These are phyloP conservation scores for Alternaria conjuncta DNA, from an alignment of 2,329 filamentous ascomycete species.

Conservation along the genomic window DNA sequence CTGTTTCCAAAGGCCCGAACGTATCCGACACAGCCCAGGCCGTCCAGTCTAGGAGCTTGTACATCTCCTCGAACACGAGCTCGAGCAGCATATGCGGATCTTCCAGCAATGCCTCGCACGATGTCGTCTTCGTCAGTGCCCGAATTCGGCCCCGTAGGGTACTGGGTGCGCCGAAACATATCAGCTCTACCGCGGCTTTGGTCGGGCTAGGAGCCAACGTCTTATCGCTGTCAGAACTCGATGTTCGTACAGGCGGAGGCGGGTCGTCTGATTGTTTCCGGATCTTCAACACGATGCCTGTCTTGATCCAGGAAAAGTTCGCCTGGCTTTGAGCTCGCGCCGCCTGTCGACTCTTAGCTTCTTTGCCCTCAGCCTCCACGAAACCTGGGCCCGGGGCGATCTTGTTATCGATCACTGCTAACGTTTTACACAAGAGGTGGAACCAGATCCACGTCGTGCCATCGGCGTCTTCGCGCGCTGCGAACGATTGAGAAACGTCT, in stretches of 20 bases:
- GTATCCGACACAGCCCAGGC: constrained; percentile 38
- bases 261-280: constrained; percentile 1
- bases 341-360: background rate
- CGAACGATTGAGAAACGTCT: constrained; percentile 38
- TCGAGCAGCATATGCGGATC: constrained; percentile 44
- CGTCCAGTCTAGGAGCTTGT: constrained; percentile 35
- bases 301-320: constrained; percentile 33
- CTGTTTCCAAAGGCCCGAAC: constrained; percentile 42
- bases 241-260: constrained; percentile 13
- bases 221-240: constrained; percentile 20
- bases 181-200: constrained; percentile 24
- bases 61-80: constrained; percentile 42
- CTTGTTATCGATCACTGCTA: constrained; percentile 13
- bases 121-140: constrained; percentile 12
- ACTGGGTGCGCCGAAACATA: constrained; percentile 37
- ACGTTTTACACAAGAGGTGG: constrained; percentile 37
- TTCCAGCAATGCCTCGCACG: constrained; percentile 27
- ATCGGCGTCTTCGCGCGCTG: constrained; percentile 22
- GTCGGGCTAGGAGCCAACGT: constrained; percentile 1
- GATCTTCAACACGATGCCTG: constrained; percentile 34
- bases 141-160: constrained; percentile 25
- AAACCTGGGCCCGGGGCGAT: constrained; percentile 7
- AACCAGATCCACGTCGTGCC: constrained; percentile 34
- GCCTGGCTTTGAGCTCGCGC: constrained; percentile 25
- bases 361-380: background rate